A percentile compares a stretch with the other conserved stretches of the same genome.
phyloP scores from a whole-genome alignment of 768 basidiomycete genomes.

The Mycena alexandri region DNA sequence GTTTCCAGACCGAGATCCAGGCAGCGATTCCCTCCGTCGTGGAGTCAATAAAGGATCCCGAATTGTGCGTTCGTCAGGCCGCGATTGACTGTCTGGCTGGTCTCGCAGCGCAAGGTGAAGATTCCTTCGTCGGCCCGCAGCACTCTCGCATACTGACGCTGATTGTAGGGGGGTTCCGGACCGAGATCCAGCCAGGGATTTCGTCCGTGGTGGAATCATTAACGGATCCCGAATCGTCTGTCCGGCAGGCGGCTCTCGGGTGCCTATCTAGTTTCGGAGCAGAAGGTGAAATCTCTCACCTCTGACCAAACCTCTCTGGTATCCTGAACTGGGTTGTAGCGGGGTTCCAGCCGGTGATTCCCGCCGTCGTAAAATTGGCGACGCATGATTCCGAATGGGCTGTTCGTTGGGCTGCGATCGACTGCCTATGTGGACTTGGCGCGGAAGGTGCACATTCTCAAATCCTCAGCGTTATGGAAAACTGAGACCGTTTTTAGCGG shows the following conservation, averaged over 20 bases:
- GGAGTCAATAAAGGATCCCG: background rate
- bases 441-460: no score
- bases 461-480: no score
- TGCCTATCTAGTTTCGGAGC: background rate
- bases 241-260: no score
- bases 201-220: background rate
- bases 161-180: background rate
- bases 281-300: no score
- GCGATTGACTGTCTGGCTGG: background rate
- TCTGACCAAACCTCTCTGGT: no score
- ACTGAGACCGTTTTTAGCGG: no score
- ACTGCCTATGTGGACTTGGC: slow-evolving; percentile 7
- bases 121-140: background rate
- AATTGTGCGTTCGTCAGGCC: background rate
- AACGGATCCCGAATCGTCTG: background rate
- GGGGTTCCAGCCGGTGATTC: background rate
- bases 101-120: slow-evolving; percentile 2
- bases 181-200: background rate
- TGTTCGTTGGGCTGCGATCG: slow-evolving; percentile 10
- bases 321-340: no score
- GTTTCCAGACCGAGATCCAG: background rate
- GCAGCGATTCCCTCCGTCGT: background rate
- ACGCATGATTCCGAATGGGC: background rate
- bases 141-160: background rate
- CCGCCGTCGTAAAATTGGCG: background rate